Evolutionary conservation across 1,139 yeast species (phyloP).

Genomic region (Zygosaccharomyces sapae): DNA sequence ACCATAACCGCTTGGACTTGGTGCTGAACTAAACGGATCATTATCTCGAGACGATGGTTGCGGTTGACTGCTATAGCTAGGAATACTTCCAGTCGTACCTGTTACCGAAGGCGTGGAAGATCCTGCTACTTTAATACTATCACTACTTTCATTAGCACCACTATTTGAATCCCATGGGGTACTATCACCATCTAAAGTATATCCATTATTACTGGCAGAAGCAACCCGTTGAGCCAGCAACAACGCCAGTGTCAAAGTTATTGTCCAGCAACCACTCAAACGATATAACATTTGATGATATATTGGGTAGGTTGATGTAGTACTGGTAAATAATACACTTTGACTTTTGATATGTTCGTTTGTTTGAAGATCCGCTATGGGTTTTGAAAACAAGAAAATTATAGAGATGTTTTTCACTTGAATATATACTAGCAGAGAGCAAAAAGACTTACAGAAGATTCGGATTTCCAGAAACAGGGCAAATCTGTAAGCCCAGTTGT

Average conservation of each 20-base stretch:
- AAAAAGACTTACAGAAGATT: neutral
- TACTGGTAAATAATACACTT: neutral
- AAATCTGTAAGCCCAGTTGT: neutral
- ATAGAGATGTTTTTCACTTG: neutral
- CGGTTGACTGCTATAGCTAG: neutral
- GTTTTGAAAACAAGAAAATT: neutral
- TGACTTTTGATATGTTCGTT: too few species aligned
- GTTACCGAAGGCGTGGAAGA: neutral
- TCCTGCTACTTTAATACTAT: neutral
- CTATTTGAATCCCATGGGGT: neutral
- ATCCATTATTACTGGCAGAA: neutral
- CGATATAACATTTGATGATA: constrained; percentile 4
- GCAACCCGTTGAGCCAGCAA: constrained; percentile 2
- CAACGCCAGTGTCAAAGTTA: constrained; percentile 2
- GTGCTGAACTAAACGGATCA: neutral
- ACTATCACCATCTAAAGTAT: neutral
- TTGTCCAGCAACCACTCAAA: constrained; percentile 1
- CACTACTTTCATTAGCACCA: neutral
- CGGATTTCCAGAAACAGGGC: neutral
- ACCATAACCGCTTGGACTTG: neutral
- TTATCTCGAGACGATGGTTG: neutral
- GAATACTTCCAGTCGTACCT: too few species aligned
- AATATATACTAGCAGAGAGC: neutral
- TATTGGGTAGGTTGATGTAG: neutral
- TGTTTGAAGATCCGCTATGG: neutral